Evolutionary conservation across 1,284 basidiomycete species (phyloP).

Genomic region (Flammula alnicola): DNA sequence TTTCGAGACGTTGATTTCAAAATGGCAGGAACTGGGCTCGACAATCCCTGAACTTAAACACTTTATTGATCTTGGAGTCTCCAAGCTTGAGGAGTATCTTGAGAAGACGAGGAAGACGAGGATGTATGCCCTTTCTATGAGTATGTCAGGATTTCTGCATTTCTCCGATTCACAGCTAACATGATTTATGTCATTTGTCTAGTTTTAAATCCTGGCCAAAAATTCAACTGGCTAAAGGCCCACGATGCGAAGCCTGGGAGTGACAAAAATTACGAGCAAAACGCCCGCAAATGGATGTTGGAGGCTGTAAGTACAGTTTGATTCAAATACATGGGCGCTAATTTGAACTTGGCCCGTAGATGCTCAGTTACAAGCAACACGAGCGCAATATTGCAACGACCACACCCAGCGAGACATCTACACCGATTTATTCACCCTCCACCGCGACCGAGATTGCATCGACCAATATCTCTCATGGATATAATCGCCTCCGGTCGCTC

Average conservation of each 20-base stretch:
- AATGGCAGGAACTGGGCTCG: background rate
- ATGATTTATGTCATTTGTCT: background rate
- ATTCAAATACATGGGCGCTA: no score
- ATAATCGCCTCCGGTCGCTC: no score
- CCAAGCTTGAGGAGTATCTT: conserved; percentile 39
- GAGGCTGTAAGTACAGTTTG: no score
- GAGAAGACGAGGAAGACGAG: conserved; percentile 25
- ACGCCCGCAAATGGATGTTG: no score
- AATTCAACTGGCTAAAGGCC: conserved; percentile 13
- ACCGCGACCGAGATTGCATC: no score
- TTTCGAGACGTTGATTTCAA: conserved; percentile 14
- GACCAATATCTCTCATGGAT: no score
- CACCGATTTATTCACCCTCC: no score
- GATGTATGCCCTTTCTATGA: conserved; percentile 40
- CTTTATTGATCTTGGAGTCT: conserved; percentile 24
- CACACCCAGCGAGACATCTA: no score
- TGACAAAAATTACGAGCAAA: no score
- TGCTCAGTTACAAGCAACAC: no score
- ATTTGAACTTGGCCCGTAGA: no score
- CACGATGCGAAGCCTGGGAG: background rate
- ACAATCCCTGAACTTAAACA: conserved; percentile 10
- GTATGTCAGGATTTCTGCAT: conserved; percentile 28
- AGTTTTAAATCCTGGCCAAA: conserved; percentile 17
- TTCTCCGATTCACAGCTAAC: background rate
- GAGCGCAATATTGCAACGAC: no score